Evolutionary conservation across 2,329 filamentous ascomycete genomes (phyloP).

Genomic region (Aspergillus flavus): DNA sequence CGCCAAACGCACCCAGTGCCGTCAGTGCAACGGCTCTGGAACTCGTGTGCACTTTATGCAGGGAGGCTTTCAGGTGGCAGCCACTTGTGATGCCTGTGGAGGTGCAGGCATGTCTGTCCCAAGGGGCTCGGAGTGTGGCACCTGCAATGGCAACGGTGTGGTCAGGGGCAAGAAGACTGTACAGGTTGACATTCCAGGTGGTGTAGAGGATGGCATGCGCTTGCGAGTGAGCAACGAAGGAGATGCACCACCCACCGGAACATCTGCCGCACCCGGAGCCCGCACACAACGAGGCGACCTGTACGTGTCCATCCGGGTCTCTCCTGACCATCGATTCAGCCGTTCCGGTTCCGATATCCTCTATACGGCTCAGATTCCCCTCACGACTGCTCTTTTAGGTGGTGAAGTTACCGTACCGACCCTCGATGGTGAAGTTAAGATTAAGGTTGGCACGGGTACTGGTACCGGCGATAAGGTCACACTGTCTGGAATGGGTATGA

Average conservation of each 20-base stretch:
- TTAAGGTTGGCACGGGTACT: constrained; percentile 89
- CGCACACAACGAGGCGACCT: constrained; percentile 80
- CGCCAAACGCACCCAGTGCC: constrained; percentile 71
- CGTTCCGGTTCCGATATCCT: constrained; percentile 86
- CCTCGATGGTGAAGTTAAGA: constrained; percentile 83
- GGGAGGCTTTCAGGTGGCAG: constrained; percentile 94
- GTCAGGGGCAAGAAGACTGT: constrained; percentile 81
- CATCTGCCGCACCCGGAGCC: constrained; percentile 63
- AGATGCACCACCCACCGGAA: constrained; percentile 79
- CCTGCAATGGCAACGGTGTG: constrained; percentile 81
- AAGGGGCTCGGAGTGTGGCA: constrained; percentile 75
- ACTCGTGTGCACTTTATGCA: constrained; percentile 85
- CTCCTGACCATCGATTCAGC: constrained; percentile 86
- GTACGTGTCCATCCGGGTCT: constrained; percentile 86
- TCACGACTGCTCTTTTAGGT: constrained; percentile 90
- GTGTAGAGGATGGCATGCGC: constrained; percentile 95
- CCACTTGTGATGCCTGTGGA: constrained; percentile 79
- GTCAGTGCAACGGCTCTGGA: constrained; percentile 81
- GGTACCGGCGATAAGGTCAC: constrained; percentile 91
- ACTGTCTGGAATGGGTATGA: constrained; percentile 90
- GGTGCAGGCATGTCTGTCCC: constrained; percentile 78
- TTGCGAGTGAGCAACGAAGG: constrained; percentile 83
- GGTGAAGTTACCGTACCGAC: constrained; percentile 90
- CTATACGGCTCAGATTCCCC: constrained; percentile 85
- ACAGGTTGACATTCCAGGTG: constrained; percentile 87